Percentiles rank a stretch among this genome's conserved stretches.
Conservation (phyloP, 83 land plant genomes). For the Diphasiastrum complanatum region DNA sequence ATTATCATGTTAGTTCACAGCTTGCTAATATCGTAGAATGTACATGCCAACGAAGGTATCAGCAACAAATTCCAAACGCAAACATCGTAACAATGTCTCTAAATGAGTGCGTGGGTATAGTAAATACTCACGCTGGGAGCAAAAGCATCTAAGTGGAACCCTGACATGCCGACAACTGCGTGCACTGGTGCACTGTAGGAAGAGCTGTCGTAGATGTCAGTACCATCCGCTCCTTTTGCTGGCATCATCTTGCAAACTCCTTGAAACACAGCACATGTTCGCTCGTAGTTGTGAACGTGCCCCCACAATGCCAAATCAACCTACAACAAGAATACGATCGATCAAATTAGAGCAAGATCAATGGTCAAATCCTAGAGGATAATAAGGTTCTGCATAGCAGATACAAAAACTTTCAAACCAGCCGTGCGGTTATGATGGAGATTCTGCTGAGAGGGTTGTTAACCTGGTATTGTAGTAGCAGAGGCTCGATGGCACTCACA, state of each 20-base stretch:
- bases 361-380: neutral
- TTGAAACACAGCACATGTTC: slow-evolving; percentile 11
- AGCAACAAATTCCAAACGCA: too few species aligned
- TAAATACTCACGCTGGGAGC: slow-evolving; percentile 3
- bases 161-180: slow-evolving; percentile 15
- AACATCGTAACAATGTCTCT: too few species aligned
- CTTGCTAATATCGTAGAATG: neutral
- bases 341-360: slow-evolving; percentile 9
- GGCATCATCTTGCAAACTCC: neutral
- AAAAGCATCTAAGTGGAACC: slow-evolving; percentile 1
- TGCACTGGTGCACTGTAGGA: slow-evolving; percentile 1
- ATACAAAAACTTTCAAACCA: too few species aligned
- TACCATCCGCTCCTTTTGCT: neutral
- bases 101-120: too few species aligned
- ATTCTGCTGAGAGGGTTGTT: too few species aligned
- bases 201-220: neutral
- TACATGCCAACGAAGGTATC: too few species aligned
- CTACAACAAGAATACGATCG: too few species aligned
- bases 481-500: neutral
- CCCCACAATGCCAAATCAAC: slow-evolving; percentile 2
- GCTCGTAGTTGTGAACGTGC: slow-evolving; percentile 9
- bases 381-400: neutral
- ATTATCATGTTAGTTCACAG: neutral
- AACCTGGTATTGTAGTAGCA: slow-evolving; percentile 3
- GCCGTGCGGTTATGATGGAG: too few species aligned